phyloP scores from a whole-genome alignment of 371 early-diverging fungal species.

The Mortierella sp. region DNA sequence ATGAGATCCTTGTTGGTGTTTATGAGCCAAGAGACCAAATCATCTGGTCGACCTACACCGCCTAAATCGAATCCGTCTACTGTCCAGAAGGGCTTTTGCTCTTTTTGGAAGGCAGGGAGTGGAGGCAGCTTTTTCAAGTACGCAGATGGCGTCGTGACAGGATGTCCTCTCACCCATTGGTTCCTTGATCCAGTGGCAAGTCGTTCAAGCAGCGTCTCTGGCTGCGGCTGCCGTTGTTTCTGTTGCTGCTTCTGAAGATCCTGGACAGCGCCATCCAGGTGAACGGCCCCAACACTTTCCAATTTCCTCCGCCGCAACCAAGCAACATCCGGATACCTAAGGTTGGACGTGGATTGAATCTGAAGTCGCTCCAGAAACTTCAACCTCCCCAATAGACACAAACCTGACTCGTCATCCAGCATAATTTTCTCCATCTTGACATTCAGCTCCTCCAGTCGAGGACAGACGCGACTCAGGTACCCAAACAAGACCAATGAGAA shows the following conservation, averaged over 20 bases:
- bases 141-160: not conserved
- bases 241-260: too few relatives aligned
- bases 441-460: not conserved
- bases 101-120: not conserved
- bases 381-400: not conserved
- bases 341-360: not conserved
- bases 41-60: not conserved
- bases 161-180: not conserved
- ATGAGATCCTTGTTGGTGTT: not conserved
- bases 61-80: not conserved
- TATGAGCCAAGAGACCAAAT: not conserved
- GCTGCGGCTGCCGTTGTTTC: not conserved
- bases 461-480: not conserved
- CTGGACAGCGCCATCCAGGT: not conserved
- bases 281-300: not conserved
- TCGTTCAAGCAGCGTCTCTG: not conserved
- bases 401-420: not conserved
- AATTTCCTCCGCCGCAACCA: not conserved
- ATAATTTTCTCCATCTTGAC: not conserved
- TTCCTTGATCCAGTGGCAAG: not conserved
- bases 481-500: not conserved
- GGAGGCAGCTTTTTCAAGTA: not conserved
- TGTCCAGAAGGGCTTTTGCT: not conserved
- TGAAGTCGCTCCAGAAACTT: not conserved
- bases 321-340: not conserved